phyloP scores from a whole-genome alignment of 148 eudicot species.

The Silene uniflora region DNA sequence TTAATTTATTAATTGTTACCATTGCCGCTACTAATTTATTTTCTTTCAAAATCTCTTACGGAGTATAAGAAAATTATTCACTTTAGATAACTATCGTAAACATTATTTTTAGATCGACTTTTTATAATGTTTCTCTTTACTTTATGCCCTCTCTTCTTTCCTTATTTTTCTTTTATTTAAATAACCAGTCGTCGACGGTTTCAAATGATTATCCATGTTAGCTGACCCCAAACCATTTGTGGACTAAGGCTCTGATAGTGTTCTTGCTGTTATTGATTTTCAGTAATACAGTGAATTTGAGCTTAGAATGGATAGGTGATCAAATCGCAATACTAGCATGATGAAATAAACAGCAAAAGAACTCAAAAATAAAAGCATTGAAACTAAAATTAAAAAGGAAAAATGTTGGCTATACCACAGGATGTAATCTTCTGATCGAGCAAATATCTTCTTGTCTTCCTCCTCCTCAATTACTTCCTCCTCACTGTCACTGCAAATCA shows the following conservation, averaged over 20 bases:
- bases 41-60: too few species aligned
- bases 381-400: slow-evolving; percentile 5
- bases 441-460: slow-evolving; percentile 79
- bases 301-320: not conserved
- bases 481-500: slow-evolving; percentile 94
- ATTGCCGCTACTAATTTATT: too few species aligned
- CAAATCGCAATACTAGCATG: not conserved
- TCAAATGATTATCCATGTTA: not conserved
- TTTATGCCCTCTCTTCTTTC: too few species aligned
- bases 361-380: slow-evolving; percentile 1
- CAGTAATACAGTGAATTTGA: not conserved
- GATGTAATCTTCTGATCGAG: slow-evolving; percentile 77
- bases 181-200: not conserved
- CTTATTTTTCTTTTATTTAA: too few species aligned
- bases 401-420: slow-evolving; percentile 38
- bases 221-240: not conserved
- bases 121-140: too few species aligned
- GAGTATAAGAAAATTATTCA: too few species aligned
- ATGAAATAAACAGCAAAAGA: not conserved
- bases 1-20: too few species aligned
- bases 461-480: slow-evolving; percentile 86
- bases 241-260: not conserved
- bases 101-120: too few species aligned
- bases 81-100: too few species aligned
- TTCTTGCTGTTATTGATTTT: not conserved